Conservation (phyloP, 192 early-diverging fungal species). For the Backusella tuberculispora region DNA sequence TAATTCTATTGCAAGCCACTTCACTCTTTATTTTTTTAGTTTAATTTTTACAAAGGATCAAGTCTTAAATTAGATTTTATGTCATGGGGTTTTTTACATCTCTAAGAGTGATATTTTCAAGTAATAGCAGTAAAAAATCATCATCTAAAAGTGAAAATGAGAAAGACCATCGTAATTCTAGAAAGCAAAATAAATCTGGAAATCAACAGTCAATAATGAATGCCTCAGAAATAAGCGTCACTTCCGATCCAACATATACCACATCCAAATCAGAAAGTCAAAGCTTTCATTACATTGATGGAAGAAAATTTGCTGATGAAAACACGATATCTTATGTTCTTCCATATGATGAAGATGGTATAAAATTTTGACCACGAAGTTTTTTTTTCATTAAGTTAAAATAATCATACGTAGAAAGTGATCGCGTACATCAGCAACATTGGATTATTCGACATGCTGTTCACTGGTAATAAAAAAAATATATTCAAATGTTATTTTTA, state of each 20-base stretch:
- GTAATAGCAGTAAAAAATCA: conserved; percentile 11
- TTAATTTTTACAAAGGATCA: conserved; percentile 1
- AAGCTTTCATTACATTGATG: conserved; percentile 9
- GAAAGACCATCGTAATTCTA: background rate
- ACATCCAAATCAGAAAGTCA: background rate
- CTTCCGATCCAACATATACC: background rate
- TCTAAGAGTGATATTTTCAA: conserved; percentile 4
- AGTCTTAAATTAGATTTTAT: background rate
- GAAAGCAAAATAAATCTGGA: background rate
- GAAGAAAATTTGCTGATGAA: conserved; percentile 47
- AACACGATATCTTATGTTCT: conserved; percentile 47
- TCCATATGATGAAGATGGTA: conserved; percentile 56
- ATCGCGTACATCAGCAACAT: conserved; percentile 27
- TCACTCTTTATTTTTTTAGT: background rate
- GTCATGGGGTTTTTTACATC: conserved; percentile 14
- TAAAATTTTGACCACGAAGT: background rate
- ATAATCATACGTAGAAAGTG: conserved; percentile 15
- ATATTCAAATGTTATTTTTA: background rate
- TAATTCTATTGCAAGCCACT: background rate
- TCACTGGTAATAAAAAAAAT: conserved; percentile 23
- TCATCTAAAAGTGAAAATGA: background rate
- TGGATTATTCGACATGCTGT: conserved; percentile 31
- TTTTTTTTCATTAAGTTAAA: background rate
- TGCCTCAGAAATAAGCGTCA: background rate
- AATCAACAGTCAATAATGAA: background rate